phyloP scores from a whole-genome alignment of 1,284 basidiomycete genomes.

The Boletus subluridellus region DNA sequence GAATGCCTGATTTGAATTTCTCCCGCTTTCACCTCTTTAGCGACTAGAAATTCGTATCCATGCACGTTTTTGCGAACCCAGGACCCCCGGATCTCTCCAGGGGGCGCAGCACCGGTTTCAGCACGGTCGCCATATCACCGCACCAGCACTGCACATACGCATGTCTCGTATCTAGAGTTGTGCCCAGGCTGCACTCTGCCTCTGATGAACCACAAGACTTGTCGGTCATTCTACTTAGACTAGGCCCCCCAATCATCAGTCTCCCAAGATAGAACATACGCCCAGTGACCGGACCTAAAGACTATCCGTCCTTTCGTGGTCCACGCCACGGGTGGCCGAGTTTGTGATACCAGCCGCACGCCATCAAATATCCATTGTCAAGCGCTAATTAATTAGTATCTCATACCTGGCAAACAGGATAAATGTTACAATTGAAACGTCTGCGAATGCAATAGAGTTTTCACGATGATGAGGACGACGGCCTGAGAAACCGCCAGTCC shows the following conservation, averaged over 20 bases:
- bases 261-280: neutral
- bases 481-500: neutral
- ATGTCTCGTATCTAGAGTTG: too few relatives aligned
- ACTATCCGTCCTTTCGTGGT: neutral
- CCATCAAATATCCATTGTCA: neutral
- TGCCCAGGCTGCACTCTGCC: neutral
- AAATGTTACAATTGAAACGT: neutral
- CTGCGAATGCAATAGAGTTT: neutral
- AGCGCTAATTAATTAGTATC: neutral
- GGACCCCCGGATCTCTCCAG: constrained; percentile 9
- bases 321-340: neutral
- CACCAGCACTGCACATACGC: neutral
- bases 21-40: neutral
- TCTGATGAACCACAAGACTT: neutral
- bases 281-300: neutral
- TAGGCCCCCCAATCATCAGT: neutral
- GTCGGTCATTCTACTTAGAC: neutral
- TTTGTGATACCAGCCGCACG: neutral
- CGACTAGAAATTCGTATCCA: constrained; percentile 6
- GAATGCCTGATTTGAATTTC: neutral
- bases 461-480: neutral
- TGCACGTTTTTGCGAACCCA: neutral
- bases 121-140: neutral
- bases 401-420: neutral
- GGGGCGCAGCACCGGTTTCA: constrained; percentile 10